Base-by-base conservation (phyloP, 2,329 filamentous ascomycete species). In the Drechmeria coniospora region DNA sequence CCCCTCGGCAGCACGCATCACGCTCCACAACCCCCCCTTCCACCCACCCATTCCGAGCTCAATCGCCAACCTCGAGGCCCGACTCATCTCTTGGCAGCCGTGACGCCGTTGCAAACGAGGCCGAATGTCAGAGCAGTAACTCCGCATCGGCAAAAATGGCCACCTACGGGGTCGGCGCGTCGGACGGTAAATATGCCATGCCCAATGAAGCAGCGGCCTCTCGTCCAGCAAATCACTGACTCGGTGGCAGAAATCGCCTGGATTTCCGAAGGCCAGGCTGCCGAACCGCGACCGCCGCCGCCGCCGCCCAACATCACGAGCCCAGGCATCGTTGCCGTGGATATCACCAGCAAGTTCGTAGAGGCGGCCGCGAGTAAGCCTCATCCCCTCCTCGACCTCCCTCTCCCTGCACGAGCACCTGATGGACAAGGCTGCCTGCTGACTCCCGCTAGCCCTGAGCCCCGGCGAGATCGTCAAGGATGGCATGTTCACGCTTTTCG, bases 401-500 rank as follows among this genome's bases (percentile, higher is more conserved):
- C n/a, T n/a, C n/a, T n/a, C n/a, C n/a, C n/a, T n/a, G n/a, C n/a
- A n/a, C n/a, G n/a, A n/a, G n/a, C n/a, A n/a, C n/a, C n/a, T n/a
- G n/a, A n/a, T n/a, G n/a, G n/a, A n/a, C n/a, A n/a, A n/a, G n/a
- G n/a, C n/a, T 36, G 6, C 26, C 21, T 29, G 35, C 46, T 57
- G 28, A 54, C 36, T 14, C 15, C 26, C 23, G 13, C 17, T 35
- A 92, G 84, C 72, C 35, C 60, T 95, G 32, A 56, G 68, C 25
- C 73, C 79, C 6, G 90, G 90, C 18, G 74, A 92, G 41, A 67
- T 98, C 3, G 67, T 95, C 37, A 94, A 94, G 57, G 86, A 95
- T 82, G 81, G 79, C 24, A 74, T 73, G 48, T 95, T 98, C 46
- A 92, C 84, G 2, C 65, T 98, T 4, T 94, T 93, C 41, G 90